phyloP scores from a whole-genome alignment of 495 filamentous ascomycete species.

The Aspergillus biplanus region DNA sequence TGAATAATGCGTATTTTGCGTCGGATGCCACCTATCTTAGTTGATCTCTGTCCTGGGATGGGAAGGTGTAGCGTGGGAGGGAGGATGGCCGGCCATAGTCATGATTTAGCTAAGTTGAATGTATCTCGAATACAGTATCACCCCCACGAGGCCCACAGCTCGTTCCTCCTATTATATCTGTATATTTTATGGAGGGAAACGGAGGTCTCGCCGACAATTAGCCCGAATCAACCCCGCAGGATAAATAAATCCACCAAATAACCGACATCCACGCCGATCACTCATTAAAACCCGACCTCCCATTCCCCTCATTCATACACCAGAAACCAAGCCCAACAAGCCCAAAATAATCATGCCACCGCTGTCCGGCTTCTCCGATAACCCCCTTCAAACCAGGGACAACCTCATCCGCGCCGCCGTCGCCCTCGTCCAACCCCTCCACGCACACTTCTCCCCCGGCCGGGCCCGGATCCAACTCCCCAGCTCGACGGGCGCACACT shows the following conservation, averaged over 20 bases:
- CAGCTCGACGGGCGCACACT: slow-evolving; percentile 12
- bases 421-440: slow-evolving; percentile 9
- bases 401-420: slow-evolving; percentile 9
- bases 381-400: slow-evolving; percentile 1
- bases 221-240: neutral
- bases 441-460: slow-evolving; percentile 6
- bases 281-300: too few species aligned
- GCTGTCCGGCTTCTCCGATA: slow-evolving; percentile 13
- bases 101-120: too few species aligned
- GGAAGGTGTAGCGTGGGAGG: too few species aligned
- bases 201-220: neutral
- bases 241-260: too few species aligned
- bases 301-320: neutral
- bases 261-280: too few species aligned
- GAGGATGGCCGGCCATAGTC: too few species aligned
- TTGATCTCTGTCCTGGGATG: neutral
- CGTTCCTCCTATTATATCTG: neutral
- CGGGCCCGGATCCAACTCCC: slow-evolving; percentile 1
- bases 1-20: slow-evolving; percentile 11
- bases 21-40: slow-evolving; percentile 1
- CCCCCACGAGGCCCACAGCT: too few species aligned
- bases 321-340: neutral
- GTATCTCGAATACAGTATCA: too few species aligned
- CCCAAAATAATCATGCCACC: slow-evolving; percentile 1
- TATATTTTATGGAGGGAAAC: neutral